Evolutionary conservation across 352 stramenopile genomes (phyloP), one percentile per base, ranked within the genome.

Genomic region (Paralagenidium karlingii): DNA sequence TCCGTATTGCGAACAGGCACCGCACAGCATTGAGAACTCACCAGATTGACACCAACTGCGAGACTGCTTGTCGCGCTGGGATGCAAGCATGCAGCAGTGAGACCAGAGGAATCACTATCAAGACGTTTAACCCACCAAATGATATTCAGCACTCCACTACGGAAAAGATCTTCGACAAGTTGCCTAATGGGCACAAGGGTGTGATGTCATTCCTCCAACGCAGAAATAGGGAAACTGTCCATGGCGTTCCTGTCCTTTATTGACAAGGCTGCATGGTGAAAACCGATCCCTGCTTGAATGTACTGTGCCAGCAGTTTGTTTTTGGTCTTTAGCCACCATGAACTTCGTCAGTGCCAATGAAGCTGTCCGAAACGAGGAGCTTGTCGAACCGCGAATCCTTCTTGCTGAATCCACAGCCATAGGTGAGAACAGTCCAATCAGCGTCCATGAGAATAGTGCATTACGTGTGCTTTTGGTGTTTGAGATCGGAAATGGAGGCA

Each of bases 11-110:
- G 28, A 12, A 34, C 15, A n/a, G 12, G 34, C 32, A 20, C 8
- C 8, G 1, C 3, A 5, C 10, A 13, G 11, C 15, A 27, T 6
- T 13, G 18, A 12, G 26, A n/a, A 46, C 8, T n/a, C 32, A 71
- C 60, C 42, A 71, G 40, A 34, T 71, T 71, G 10, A 71, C 50
- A 24, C 57, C 60, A 5, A 71, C 51, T 13, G 60, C 60, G 15
- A 71, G 48, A 9, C 53, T 53, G 19, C 42, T 68, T 4, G 59
- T 75, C n/a, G n/a, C n/a, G n/a, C n/a, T n/a, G n/a, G n/a, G n/a
- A n/a, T n/a, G n/a, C n/a, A n/a, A n/a, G n/a, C n/a, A n/a, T n/a
- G n/a, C n/a, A n/a, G 13, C 46, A 68, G 38, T 57, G 68, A 18
- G 5, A n/a, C 28, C 11, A 32, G 15, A 32, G 11, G 28, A 13